Evolutionary conservation across 495 filamentous ascomycete species (phyloP), one percentile per base, ranked within the genome.

Genomic region (Friedmanniomyces simplex): DNA sequence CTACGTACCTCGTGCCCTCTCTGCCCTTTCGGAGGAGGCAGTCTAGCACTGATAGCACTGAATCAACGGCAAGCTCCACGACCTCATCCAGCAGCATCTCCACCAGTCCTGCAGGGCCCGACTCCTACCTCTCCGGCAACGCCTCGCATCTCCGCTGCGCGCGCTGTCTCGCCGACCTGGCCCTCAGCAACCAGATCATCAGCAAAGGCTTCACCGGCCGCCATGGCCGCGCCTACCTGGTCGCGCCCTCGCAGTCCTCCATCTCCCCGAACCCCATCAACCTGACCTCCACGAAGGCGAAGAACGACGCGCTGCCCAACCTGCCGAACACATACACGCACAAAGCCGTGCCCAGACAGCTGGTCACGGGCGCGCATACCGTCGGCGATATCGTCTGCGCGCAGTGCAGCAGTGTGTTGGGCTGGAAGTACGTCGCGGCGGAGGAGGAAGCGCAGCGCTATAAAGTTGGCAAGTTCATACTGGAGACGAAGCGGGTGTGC

Each of bases 381-480:
- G 73, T 74, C 8, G 56, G 58, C 16, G 73, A 76, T 52, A 71
- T 76, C 26, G 63, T 60, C 50, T 85, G 83, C 66, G 66, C 77
- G 30, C 71, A 84, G 53, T 86, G 91, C 67, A 77, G 76, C 4
- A 80, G 69, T 43, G 80, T 86, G 42, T 67, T 97, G 18, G 91
- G 91, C 11, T 97, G 91, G 91, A 96, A 96, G 70, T 97, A 97
- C 67, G 78, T 96, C 52, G 82, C 82, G 43, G 91, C 91, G 0
- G 83, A 85, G 52, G 87, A 96, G 64, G 76, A 83, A 59, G 76
- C 75, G 39, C 91, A 97, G 69, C 77, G 79, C 53, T 97, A 97
- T 72, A 97, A 97, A 69, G 83, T 96, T 28, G 91, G 91, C 28
- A 96, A 95, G 69, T 96, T 91, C 64, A 96, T 97, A n/a, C 69